Percentiles rank a stretch among this genome's conserved stretches.
Conservation (phyloP, 164 flowering plant species). For the Tinospora cordifolia region DNA sequence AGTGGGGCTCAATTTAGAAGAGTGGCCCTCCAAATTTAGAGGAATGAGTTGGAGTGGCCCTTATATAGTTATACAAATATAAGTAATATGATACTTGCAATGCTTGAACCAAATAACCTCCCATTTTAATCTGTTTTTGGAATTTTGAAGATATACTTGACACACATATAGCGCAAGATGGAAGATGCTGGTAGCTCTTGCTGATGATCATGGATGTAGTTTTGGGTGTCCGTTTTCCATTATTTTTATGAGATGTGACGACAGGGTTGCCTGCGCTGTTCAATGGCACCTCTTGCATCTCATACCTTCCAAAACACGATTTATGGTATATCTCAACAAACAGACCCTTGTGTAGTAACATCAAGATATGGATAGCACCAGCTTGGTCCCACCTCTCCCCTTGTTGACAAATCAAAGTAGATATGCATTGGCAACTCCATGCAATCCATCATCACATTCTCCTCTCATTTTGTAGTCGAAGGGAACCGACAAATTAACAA, state of each 20-base stretch:
- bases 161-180: no score
- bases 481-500: background rate
- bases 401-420: background rate
- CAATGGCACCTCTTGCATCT: background rate
- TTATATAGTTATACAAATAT: no score
- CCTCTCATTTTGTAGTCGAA: background rate
- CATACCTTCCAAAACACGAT: background rate
- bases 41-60: no score
- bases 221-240: background rate
- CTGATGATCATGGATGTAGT: background rate
- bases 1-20: no score
- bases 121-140: no score
- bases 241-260: constrained; percentile 1
- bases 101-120: no score
- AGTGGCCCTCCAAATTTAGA: no score
- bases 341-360: background rate
- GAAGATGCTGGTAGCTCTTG: background rate
- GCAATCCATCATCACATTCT: background rate
- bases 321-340: background rate
- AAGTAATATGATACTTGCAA: no score
- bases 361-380: background rate
- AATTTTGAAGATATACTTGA: no score
- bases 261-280: background rate
- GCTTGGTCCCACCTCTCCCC: background rate
- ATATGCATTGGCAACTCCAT: no score